Base-by-base conservation (phyloP, 2,329 filamentous ascomycete genomes). In the Helminthosporium solani region DNA sequence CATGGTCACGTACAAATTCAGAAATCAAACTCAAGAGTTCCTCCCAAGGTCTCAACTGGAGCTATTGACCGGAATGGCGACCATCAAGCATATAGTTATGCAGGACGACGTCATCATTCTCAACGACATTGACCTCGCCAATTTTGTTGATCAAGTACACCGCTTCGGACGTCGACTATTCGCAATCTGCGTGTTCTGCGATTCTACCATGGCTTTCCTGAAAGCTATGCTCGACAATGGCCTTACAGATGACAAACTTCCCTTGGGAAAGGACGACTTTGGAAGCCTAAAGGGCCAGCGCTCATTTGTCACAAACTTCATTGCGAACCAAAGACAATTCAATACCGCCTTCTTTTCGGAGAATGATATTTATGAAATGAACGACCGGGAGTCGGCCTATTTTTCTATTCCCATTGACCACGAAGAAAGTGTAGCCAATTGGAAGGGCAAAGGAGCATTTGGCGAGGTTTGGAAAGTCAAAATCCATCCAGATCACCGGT, bases 151-250 rank as follows among this genome's bases (percentile, higher is more conserved):
- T 2, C 33, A 40, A 3, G 37, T 52, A 3, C 27, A 47, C 28
- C 7, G 36, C 3, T 20, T 25, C 1, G 46, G 27, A 4, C 41
- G 23, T 12, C 47, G 43, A 20, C 25, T 55, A 23, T 55, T 55
- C 27, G 46, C 49, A 7, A 48, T 28, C 11, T 52, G 49, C 27
- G 34, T 42, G 30, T 49, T 33, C 37, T 34, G 34, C 18, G 35
- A 42, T 7, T 2, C 39, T 3, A 27, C 48, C 8, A 42, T 52
- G 37, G 37, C 7, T 6, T 38, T n/a, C 31, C 42, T 55, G 18
- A 47, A 50, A 25, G 38, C 16, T 2, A 39, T 55, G 18, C 44
- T 55, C 12, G 52, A 47, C 9, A 40, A 42, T 4, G 40, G 42
- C 12, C 30, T 48, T 23, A 47, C 44, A 6, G 52, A 55, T 33